A percentile compares a stretch with the other conserved stretches of the same genome.
These are phyloP conservation scores for Entoloma clypeatum DNA, from an alignment of 1,284 basidiomycete genomes.

Conservation along the genomic window DNA sequence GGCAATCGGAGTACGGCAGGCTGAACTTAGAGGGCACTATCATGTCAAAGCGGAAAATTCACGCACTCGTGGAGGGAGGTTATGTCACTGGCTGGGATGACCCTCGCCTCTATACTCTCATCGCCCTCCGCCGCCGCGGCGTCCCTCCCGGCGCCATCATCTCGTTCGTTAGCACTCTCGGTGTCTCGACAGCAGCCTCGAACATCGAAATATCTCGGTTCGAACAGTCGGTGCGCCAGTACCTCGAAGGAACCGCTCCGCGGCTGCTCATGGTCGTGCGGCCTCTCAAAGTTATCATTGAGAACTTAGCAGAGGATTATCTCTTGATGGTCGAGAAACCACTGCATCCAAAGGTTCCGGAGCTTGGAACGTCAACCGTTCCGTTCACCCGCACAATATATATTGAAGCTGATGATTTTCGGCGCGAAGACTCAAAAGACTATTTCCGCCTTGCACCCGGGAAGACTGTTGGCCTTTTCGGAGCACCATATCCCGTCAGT, in stretches of 20 bases:
- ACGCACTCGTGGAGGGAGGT: slow-evolving; percentile 81
- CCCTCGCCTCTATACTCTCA: slow-evolving; percentile 96
- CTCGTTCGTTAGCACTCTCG: slow-evolving; percentile 89
- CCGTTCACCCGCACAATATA: slow-evolving; percentile 90
- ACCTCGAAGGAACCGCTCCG: slow-evolving; percentile 87
- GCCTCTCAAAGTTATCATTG: slow-evolving; percentile 88
- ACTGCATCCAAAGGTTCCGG: slow-evolving; percentile 91
- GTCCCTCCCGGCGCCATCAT: slow-evolving; percentile 95
- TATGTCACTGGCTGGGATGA: slow-evolving; percentile 97
- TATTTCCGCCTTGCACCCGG: slow-evolving; percentile 98
- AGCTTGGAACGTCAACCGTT: slow-evolving; percentile 79
- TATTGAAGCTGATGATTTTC: slow-evolving; percentile 95
- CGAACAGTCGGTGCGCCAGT: slow-evolving; percentile 85
- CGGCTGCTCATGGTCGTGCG: slow-evolving; percentile 91
- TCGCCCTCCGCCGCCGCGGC: slow-evolving; percentile 91
- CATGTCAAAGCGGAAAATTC: slow-evolving; percentile 96
- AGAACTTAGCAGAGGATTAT: slow-evolving; percentile 90
- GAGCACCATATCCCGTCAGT: slow-evolving; percentile 94
- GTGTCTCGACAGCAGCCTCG: slow-evolving; percentile 84
- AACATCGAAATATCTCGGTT: slow-evolving; percentile 90
- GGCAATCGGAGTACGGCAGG: slow-evolving; percentile 96
- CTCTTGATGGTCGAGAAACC: slow-evolving; percentile 85
- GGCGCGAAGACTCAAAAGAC: slow-evolving; percentile 86
- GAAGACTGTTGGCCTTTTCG: slow-evolving; percentile 95
- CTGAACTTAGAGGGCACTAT: slow-evolving; percentile 94